Evolutionary conservation across 345 rosid genomes (phyloP).

Genomic region (Populus nigra): DNA sequence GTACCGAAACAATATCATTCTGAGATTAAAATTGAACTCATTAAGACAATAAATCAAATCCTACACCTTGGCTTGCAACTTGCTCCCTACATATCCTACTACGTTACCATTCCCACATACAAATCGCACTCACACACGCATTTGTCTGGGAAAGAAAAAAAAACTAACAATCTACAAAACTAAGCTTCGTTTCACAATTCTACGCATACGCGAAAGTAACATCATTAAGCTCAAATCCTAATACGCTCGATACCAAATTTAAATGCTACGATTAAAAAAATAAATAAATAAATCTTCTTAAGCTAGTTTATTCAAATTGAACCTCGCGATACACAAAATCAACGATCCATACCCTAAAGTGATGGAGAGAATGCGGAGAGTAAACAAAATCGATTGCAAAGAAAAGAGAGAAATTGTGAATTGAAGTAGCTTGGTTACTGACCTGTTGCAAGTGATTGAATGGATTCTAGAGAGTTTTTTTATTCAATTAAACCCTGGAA

Average conservation of each 20-base stretch:
- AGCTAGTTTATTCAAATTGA: neutral
- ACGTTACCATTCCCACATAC: too few species aligned
- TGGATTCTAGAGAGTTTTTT: neutral
- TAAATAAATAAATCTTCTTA: too few species aligned
- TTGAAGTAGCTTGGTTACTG: neutral
- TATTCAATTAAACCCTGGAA: neutral
- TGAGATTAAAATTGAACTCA: neutral
- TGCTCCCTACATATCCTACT: too few species aligned
- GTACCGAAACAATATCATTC: neutral
- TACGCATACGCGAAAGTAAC: neutral
- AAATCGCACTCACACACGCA: too few species aligned
- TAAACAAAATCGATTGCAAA: neutral
- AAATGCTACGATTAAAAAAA: neutral
- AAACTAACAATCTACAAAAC: neutral
- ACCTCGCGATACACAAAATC: neutral
- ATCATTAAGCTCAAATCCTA: neutral
- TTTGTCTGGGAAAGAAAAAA: too few species aligned
- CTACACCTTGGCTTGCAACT: neutral
- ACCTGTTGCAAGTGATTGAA: neutral
- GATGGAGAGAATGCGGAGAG: neutral
- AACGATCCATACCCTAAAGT: slow-evolving; percentile 13
- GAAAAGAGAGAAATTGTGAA: neutral
- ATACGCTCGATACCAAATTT: neutral
- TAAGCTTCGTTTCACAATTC: neutral
- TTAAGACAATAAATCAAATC: neutral